Evolutionary conservation across 2,329 filamentous ascomycete species (phyloP), one percentile per base, ranked within the genome.

Genomic region (Aureobasidium lini): DNA sequence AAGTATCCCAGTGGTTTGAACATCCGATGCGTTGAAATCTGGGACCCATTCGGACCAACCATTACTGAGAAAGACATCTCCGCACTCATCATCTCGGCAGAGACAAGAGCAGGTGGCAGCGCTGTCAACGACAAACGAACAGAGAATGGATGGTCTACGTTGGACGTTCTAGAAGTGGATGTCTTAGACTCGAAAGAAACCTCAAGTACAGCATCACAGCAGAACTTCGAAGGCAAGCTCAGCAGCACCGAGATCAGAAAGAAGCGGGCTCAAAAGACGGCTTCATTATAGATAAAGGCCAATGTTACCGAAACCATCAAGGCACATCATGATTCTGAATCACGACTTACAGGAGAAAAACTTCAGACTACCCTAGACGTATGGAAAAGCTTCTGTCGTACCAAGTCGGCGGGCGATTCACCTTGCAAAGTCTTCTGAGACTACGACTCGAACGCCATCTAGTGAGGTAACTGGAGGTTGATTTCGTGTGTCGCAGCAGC

Each of bases 31-130:
- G 89, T 93, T 47, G 84, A 91, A 69, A 91, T 99, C 58, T 86
- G 87, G 66, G 92, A 99, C 70, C 82, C 88, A 0, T 97, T 88
- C 72, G 94, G 94, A 0, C 94, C 94, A 3, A 96, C 94, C 0
- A 89, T 95, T 62, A 90, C 89, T 0, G 86, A 93, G 60, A 82
- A 89, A 70, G 77, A 81, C 32, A 87, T 97, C 63, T 85, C 88
- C 46, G 89, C 87, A 0, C 79, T 99, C 59, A 87, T 96, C 3
- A 85, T 97, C 6, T 96, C 92, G 6, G 86, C 83, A 11, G 94
- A 99, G 77, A 97, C 94, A 15, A 82, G 89, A 56, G 81, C 85
- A 1, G 94, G 94, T 36, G 94, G 92, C 5, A 78, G 84, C 61
- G 89, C 89, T 0, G 90, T 99, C 65, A 99, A 99, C 70, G 81